Conservation (phyloP, 2,329 filamentous ascomycete genomes). For the Triangularia setosa region DNA sequence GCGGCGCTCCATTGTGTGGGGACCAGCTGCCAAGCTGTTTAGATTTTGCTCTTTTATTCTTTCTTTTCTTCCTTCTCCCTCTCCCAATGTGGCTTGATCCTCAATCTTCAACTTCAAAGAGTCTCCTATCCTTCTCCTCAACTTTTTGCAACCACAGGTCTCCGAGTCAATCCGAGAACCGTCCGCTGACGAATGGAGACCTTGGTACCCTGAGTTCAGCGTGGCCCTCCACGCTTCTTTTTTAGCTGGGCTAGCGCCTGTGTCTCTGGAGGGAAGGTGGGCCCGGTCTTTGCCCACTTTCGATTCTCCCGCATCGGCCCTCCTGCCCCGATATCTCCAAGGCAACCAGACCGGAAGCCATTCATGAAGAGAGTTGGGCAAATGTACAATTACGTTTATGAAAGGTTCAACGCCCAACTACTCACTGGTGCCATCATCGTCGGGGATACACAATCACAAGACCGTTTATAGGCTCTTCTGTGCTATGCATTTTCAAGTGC, state of each 20-base stretch:
- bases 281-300: not conserved
- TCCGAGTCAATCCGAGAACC: not conserved
- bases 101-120: not conserved
- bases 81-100: not conserved
- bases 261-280: conserved; percentile 3
- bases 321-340: conserved; percentile 12
- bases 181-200: not conserved
- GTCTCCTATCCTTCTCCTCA: not conserved
- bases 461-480: not conserved
- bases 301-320: not conserved
- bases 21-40: not conserved
- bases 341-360: conserved; percentile 8
- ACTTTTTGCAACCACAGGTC: not conserved
- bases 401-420: not conserved
- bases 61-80: not conserved
- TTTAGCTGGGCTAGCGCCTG: not conserved
- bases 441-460: not conserved
- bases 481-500: not conserved
- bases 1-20: not conserved
- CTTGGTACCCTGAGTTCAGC: conserved; percentile 6
- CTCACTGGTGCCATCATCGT: not conserved
- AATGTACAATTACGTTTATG: not conserved
- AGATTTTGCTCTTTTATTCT: not conserved
- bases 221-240: not conserved
- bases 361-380: not conserved